Evolutionary conservation across 2,329 filamentous ascomycete species (phyloP), one percentile per base, ranked within the genome.

Genomic region (Penicillium paneum): DNA sequence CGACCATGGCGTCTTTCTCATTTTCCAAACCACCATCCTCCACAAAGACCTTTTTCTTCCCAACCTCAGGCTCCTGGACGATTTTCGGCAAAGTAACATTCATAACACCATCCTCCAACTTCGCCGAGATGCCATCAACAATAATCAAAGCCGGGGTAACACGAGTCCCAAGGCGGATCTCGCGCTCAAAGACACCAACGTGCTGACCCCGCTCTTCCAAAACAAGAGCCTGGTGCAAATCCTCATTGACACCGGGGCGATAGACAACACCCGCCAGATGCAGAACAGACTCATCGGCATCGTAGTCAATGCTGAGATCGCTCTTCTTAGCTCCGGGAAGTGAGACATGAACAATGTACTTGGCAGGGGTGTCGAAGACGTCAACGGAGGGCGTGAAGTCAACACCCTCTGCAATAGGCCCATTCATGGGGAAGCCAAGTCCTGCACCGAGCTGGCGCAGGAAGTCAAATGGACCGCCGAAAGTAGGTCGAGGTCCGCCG

Each of bases 291-390:
- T 83, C 84, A 55, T 90, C 86, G 0, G 83, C 79, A 62, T 93
- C 84, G 83, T 88, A 95, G 70, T 86, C 86, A 42, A 94, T 83
- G 54, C 82, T 87, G 6, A 94, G 77, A 65, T 94, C 89, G 64
- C 90, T 82, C 73, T 91, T 92, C 74, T 86, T 86, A 1, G 87
- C 89, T 26, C 90, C 90, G 0, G 91, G 89, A 0, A 95, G 79
- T 1, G 89, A 86, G 44, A 84, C 67, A 71, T 94, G 89, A 8
- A 94, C 75, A 40, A 91, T 76, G 69, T 85, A 91, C 13, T 83
- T 74, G 31, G 76, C 73, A 7, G 83, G 73, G 5, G 86, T 88
- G 69, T 87, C 83, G 77, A 93, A 94, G 60, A 92, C 76, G 69
- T 95, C 90, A 31, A 67, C 69, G 13, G 62, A 60, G 21, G 73